Evolutionary conservation across 2,329 filamentous ascomycete genomes (phyloP).

Genomic region (Chaetoscypha palmicola): DNA sequence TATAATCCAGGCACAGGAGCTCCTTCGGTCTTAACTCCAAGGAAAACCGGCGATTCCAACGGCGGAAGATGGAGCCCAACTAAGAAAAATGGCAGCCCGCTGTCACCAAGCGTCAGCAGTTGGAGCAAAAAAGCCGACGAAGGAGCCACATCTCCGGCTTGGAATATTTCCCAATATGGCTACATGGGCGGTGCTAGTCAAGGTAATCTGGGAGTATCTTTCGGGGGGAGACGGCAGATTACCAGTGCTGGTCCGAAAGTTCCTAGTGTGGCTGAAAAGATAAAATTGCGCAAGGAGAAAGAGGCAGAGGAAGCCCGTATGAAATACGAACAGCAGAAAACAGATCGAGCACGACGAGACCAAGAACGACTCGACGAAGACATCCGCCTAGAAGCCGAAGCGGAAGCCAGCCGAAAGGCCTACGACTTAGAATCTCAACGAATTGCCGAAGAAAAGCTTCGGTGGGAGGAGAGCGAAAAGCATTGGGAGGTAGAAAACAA

Average conservation of each 20-base stretch:
- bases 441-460: slow-evolving; percentile 60
- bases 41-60: slow-evolving; percentile 32
- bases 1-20: slow-evolving; percentile 38
- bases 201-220: slow-evolving; percentile 87
- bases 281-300: slow-evolving; percentile 54
- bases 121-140: slow-evolving; percentile 88
- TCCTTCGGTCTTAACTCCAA: slow-evolving; percentile 32
- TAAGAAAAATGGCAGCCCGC: slow-evolving; percentile 48
- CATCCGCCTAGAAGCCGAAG: slow-evolving; percentile 59
- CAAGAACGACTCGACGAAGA: slow-evolving; percentile 48
- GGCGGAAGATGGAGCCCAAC: slow-evolving; percentile 56
- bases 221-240: slow-evolving; percentile 88
- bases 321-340: slow-evolving; percentile 47
- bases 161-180: slow-evolving; percentile 98
- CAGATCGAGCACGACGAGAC: slow-evolving; percentile 37
- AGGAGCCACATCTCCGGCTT: slow-evolving; percentile 74
- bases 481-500: slow-evolving; percentile 75
- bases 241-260: slow-evolving; percentile 74
- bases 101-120: slow-evolving; percentile 61
- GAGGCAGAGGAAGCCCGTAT: slow-evolving; percentile 54
- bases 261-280: slow-evolving; percentile 77
- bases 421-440: slow-evolving; percentile 52
- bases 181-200: slow-evolving; percentile 98
- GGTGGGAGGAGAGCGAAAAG: slow-evolving; percentile 70
- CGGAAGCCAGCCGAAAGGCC: slow-evolving; percentile 56